A percentile compares a stretch with the other conserved stretches of the same genome.
Evolutionary conservation across 352 stramenopile genomes (phyloP).

Genomic region (Phytophthora foliorum): DNA sequence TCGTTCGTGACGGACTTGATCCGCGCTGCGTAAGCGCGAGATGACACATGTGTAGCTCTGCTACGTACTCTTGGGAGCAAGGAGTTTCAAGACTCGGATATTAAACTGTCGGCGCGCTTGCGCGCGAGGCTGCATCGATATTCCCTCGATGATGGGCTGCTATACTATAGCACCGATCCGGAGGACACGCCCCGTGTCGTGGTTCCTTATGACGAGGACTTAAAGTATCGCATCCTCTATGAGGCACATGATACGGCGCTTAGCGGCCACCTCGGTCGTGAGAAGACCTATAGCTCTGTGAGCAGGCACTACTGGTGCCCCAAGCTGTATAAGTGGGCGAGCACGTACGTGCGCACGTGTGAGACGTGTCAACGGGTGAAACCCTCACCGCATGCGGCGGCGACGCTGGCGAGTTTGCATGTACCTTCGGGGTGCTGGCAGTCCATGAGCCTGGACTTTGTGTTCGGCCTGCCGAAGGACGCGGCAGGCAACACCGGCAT

Average conservation of each 20-base stretch:
- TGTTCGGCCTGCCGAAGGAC: no score
- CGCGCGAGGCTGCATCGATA: constrained; percentile 2
- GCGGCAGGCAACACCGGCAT: constrained; percentile 1
- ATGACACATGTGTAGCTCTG: no score
- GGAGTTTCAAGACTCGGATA: constrained; percentile 1
- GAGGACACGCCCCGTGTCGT: no score
- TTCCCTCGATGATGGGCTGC: neutral
- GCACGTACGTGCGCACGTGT: constrained; percentile 21
- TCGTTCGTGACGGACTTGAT: no score
- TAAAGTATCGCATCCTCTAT: no score
- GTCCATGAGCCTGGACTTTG: no score
- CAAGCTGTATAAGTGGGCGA: constrained; percentile 37
- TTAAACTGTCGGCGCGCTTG: neutral
- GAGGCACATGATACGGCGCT: no score
- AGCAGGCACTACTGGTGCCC: constrained; percentile 16
- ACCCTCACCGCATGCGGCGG: constrained; percentile 6
- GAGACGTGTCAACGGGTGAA: constrained; percentile 15
- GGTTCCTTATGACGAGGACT: no score
- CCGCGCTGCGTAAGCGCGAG: no score
- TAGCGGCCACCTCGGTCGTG: constrained; percentile 18
- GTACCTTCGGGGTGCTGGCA: no score
- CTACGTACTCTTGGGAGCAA: constrained; percentile 21
- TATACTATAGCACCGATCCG: no score
- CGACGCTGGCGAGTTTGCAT: no score
- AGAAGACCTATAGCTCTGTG: constrained; percentile 30